Evolutionary conservation across 306 rosid species (phyloP).

Genomic region (Rubus parviflorus): DNA sequence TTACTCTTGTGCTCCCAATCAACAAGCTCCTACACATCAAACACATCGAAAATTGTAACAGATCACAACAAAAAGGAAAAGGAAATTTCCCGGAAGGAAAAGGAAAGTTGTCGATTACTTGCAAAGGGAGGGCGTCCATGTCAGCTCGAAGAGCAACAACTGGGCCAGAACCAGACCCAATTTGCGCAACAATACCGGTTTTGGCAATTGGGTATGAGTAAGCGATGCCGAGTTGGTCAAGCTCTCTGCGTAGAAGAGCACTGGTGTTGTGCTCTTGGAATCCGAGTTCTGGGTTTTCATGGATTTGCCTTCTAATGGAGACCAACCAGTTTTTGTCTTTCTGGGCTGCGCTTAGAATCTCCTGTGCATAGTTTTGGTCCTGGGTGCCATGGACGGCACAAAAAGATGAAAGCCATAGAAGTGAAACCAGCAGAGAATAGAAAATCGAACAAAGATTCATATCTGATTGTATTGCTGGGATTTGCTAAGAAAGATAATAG

Average conservation of each 20-base stretch:
- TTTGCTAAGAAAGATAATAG: background rate
- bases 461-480: background rate
- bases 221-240: conserved; percentile 48
- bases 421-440: conserved; percentile 9
- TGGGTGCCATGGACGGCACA: conserved; percentile 13
- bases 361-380: conserved; percentile 27
- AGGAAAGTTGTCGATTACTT: conserved; percentile 13
- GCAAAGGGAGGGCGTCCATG: conserved; percentile 45
- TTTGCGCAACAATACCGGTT: conserved; percentile 44
- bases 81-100: background rate
- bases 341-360: conserved; percentile 48
- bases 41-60: background rate
- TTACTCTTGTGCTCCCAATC: conserved; percentile 80
- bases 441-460: conserved; percentile 28
- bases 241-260: conserved; percentile 57
- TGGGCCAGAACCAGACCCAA: conserved; percentile 39
- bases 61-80: background rate
- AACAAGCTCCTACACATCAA: conserved; percentile 57
- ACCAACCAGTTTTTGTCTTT: conserved; percentile 56
- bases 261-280: conserved; percentile 71
- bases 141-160: conserved; percentile 45
- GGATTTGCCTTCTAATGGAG: conserved; percentile 62
- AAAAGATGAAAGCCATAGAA: conserved; percentile 15
- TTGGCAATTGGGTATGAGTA: conserved; percentile 60
- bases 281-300: conserved; percentile 64